phyloP scores from a whole-genome alignment of 768 basidiomycete genomes.

The Lactarius trivialis region DNA sequence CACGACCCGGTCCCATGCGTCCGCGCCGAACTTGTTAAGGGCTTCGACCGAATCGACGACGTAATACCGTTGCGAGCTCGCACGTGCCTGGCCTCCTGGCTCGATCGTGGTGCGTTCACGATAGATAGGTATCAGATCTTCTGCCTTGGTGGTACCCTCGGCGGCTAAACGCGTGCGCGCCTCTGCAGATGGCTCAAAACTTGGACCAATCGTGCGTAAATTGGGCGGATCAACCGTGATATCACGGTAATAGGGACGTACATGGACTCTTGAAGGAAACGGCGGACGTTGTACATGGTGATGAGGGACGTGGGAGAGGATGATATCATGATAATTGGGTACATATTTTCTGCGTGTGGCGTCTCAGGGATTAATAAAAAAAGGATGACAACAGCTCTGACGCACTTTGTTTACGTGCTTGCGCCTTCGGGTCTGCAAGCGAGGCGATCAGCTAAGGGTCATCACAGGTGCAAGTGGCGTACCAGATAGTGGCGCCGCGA shows the following conservation, averaged over 20 bases:
- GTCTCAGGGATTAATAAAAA: background rate
- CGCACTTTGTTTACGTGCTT: conserved; percentile 66
- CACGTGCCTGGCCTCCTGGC: conserved; percentile 53
- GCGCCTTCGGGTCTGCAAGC: conserved; percentile 46
- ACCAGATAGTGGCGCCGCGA: conserved; percentile 36
- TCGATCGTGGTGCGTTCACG: conserved; percentile 72
- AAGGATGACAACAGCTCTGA: conserved; percentile 12
- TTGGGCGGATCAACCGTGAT: background rate
- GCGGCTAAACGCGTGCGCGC: conserved; percentile 62
- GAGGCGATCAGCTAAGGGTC: background rate
- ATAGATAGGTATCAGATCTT: conserved; percentile 85
- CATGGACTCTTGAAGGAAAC: conserved; percentile 86
- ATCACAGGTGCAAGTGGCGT: background rate
- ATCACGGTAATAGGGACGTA: conserved; percentile 27
- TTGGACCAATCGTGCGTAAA: background rate
- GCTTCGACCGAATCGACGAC: conserved; percentile 93
- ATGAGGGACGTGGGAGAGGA: conserved; percentile 92
- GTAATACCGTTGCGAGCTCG: conserved; percentile 53
- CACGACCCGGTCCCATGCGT: conserved; percentile 95
- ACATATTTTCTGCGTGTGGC: conserved; percentile 53
- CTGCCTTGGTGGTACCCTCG: conserved; percentile 66
- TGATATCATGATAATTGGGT: conserved; percentile 96
- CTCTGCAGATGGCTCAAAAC: conserved; percentile 67
- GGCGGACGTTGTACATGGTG: conserved; percentile 96
- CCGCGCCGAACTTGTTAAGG: conserved; percentile 82